Conservation (phyloP, 148 eudicot species). For the Rhododendron molle region DNA sequence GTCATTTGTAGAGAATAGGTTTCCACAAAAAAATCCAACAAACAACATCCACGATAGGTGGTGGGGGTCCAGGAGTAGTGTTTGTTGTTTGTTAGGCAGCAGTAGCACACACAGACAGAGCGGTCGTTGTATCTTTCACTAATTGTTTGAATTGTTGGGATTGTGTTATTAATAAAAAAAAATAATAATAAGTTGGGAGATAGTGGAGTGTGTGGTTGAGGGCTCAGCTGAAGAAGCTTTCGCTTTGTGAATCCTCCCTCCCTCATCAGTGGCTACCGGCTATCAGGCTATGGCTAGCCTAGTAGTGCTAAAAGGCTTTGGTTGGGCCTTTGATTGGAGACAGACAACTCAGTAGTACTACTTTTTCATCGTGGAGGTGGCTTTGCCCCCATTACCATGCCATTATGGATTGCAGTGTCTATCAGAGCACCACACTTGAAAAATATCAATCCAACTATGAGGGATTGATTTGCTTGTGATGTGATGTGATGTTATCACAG, state of each 20-base stretch:
- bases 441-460: not conserved
- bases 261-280: not conserved
- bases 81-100: not conserved
- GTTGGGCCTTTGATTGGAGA: not conserved
- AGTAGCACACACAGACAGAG: not conserved
- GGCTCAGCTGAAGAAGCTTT: not conserved
- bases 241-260: not conserved
- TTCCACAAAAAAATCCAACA: not conserved
- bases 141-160: not conserved
- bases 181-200: too few species aligned
- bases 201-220: not conserved
- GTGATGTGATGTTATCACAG: too few species aligned
- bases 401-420: not conserved
- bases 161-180: too few species aligned
- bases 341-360: not conserved
- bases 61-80: not conserved
- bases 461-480: too few species aligned
- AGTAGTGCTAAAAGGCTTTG: not conserved
- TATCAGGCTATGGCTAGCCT: too few species aligned
- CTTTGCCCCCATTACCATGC: not conserved
- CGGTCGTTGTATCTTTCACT: not conserved
- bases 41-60: not conserved
- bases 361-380: not conserved
- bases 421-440: not conserved
- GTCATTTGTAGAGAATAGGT: too few species aligned